phyloP scores from a whole-genome alignment of 176 grass and related monocot genomes.

The Cenchrus purpureus region DNA sequence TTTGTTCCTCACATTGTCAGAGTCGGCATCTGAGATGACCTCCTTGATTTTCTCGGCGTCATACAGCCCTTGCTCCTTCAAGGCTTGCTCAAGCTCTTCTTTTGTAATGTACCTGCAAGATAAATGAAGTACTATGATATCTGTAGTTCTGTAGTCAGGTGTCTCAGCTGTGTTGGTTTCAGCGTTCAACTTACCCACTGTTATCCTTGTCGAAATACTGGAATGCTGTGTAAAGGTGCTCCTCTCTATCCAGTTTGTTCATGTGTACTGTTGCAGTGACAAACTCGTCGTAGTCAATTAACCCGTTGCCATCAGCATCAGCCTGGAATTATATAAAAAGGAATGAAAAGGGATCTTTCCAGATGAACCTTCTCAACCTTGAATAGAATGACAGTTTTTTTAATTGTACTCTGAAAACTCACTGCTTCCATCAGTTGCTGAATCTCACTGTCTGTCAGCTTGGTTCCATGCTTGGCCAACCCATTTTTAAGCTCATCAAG shows the following conservation, averaged over 20 bases:
- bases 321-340: slow-evolving; percentile 30
- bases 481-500: slow-evolving; percentile 69
- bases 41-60: slow-evolving; percentile 57
- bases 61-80: slow-evolving; percentile 64
- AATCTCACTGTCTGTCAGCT: slow-evolving; percentile 59
- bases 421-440: slow-evolving; percentile 69
- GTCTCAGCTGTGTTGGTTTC: neutral
- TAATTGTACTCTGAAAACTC: neutral
- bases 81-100: slow-evolving; percentile 64
- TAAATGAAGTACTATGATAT: neutral
- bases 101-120: slow-evolving; percentile 57
- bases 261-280: slow-evolving; percentile 67
- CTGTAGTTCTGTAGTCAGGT: neutral
- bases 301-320: slow-evolving; percentile 62
- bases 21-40: slow-evolving; percentile 61
- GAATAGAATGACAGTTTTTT: neutral
- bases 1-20: slow-evolving; percentile 63
- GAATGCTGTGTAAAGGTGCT: slow-evolving; percentile 69
- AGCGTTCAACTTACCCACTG: slow-evolving; percentile 48
- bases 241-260: slow-evolving; percentile 68
- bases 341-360: neutral
- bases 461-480: slow-evolving; percentile 63
- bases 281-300: slow-evolving; percentile 66
- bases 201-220: slow-evolving; percentile 73
- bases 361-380: neutral